These are phyloP conservation scores for Fusarium armeniacum DNA, from an alignment of 2,329 filamentous ascomycete genomes.

Conservation along the genomic window DNA sequence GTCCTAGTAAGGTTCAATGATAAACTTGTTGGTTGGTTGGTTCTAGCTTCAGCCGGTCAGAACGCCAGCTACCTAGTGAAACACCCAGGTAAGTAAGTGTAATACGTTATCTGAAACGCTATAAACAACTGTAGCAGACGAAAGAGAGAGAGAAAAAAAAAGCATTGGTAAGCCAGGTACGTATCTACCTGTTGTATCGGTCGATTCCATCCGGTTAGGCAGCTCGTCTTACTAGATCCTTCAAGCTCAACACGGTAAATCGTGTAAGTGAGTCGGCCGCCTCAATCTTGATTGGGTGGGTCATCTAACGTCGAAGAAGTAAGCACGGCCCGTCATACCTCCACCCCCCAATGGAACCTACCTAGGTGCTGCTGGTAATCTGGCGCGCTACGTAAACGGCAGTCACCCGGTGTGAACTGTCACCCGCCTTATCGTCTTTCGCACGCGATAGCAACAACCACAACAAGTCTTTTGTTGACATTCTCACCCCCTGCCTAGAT, in stretches of 20 bases:
- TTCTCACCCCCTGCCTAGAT: constrained; percentile 39
- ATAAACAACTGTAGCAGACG: constrained; percentile 14
- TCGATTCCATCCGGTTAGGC: constrained; percentile 2
- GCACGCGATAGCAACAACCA: constrained; percentile 39
- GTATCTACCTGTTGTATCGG: background rate
- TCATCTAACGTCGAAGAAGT: constrained; percentile 24
- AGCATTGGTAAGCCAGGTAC: background rate
- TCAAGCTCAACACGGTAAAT: constrained; percentile 5
- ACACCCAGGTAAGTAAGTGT: constrained; percentile 7
- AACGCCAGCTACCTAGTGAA: constrained; percentile 5
- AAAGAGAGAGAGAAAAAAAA: background rate
- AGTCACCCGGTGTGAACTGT: constrained; percentile 12
- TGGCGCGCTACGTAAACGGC: constrained; percentile 23
- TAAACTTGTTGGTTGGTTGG: constrained; percentile 1
- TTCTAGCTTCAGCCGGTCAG: constrained; percentile 1
- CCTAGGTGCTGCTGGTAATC: background rate
- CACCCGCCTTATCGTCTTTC: constrained; percentile 22
- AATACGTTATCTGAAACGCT: constrained; percentile 26
- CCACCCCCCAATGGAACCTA: background rate
- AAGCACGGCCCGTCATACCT: constrained; percentile 30
- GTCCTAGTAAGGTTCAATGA: constrained; percentile 3
- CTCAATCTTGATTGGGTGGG: background rate
- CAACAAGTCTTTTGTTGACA: constrained; percentile 33
- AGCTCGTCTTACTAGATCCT: background rate
- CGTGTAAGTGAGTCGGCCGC: constrained; percentile 26